Evolutionary conservation across 2,329 filamentous ascomycete genomes (phyloP), one percentile per base, ranked within the genome.

Genomic region (Didymella segeticola): DNA sequence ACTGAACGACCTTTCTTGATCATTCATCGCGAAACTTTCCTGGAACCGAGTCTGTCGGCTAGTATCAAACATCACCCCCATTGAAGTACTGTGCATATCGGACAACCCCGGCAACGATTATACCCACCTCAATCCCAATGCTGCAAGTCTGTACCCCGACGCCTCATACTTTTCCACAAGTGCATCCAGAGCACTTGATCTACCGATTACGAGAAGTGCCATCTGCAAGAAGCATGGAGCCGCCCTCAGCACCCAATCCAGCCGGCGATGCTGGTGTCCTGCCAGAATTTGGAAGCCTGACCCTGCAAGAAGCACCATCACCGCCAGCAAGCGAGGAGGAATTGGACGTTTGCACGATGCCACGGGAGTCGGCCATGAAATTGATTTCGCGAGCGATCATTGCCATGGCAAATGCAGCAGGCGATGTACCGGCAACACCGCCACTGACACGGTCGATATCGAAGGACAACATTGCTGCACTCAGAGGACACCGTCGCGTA

Each of bases 401-500:
- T 65, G 82, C 85, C 4, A 81, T 95, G 45, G 88, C 91, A 23
- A 83, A 83, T 58, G 80, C 88, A 53, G 90, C 89, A 1, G 89
- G 90, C 68, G 90, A 96, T 67, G 81, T 95, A 11, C 90, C 90
- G 19, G 89, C 89, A 14, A 95, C 88, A n/a, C 90, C 89, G 49
- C 88, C 89, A 5, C 83, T 87, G 2, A 82, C 82, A 47, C 82
- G 81, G 20, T 84, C 85, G 0, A 82, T 82, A 2, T 83, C 86
- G n/a, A 70, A 66, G 31, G 72, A 75, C 43, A 71, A 69, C 50
- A 50, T 63, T 17, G 43, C 59, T 12, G 51, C 55, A 42, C 25
- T 55, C 26, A 60, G 53, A 45, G 65, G 68, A 43, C 75, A 75
- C 46, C 63, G 68, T 58, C 60, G 73, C 58, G 62, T 72, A 65